phyloP scores from a whole-genome alignment of 345 rosid genomes.

The Aurinia saxatilis region DNA sequence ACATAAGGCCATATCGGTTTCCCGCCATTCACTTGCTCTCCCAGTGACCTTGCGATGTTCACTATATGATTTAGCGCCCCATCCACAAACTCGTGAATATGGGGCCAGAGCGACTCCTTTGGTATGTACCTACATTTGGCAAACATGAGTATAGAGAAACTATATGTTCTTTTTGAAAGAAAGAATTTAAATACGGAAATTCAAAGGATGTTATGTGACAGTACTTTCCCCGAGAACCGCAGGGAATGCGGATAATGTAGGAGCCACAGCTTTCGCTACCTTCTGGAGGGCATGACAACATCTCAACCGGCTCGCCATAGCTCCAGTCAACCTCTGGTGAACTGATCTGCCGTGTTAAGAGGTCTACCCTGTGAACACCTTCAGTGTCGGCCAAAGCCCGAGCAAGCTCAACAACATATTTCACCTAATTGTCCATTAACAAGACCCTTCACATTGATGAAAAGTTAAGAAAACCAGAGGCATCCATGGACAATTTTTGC shows the following conservation, averaged over 20 bases:
- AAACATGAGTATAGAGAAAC: conserved; percentile 11
- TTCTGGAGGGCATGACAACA: conserved; percentile 66
- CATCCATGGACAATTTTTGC: neutral
- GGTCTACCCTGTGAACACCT: conserved; percentile 93
- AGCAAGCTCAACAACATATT: conserved; percentile 96
- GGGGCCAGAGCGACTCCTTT: conserved; percentile 89
- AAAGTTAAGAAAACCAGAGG: neutral
- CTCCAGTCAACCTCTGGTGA: conserved; percentile 96
- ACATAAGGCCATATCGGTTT: conserved; percentile 95
- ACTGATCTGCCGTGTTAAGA: conserved; percentile 79
- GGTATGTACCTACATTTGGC: conserved; percentile 18
- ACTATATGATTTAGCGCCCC: conserved; percentile 87
- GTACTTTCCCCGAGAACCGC: conserved; percentile 80
- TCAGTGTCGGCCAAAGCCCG: conserved; percentile 92
- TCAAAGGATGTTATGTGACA: conserved; percentile 42
- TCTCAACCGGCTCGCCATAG: conserved; percentile 89
- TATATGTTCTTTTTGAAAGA: neutral
- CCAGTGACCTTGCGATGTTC: conserved; percentile 78
- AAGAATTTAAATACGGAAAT: neutral
- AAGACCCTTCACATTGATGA: neutral
- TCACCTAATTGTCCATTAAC: conserved; percentile 45
- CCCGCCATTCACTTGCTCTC: conserved; percentile 73
- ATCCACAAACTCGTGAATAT: conserved; percentile 89
- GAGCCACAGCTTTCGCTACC: conserved; percentile 65
- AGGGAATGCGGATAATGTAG: conserved; percentile 89